These are phyloP conservation scores for Plenodomus biglobosus DNA, from an alignment of 2,329 filamentous ascomycete species.

Conservation along the genomic window DNA sequence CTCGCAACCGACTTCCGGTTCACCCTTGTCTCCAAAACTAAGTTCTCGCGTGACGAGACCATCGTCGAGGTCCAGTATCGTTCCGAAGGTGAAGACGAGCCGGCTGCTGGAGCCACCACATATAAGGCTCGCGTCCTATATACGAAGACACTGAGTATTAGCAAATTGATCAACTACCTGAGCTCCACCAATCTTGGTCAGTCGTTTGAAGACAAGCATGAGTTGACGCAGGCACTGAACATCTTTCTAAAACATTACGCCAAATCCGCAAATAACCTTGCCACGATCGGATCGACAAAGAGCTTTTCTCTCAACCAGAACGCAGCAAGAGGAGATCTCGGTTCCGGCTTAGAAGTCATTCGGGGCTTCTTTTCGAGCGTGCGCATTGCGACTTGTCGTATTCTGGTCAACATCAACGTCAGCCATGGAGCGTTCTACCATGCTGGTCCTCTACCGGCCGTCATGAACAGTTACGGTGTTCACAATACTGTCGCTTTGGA, in stretches of 20 bases:
- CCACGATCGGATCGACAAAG: constrained; percentile 55
- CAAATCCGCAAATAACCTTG: constrained; percentile 45
- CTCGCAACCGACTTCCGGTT: constrained; percentile 28
- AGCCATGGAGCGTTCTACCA: constrained; percentile 60
- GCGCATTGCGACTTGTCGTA: constrained; percentile 57
- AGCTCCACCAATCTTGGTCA: constrained; percentile 43
- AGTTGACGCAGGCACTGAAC: constrained; percentile 59
- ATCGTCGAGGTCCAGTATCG: constrained; percentile 20
- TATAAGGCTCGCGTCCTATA: constrained; percentile 20
- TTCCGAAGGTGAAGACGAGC: constrained; percentile 23
- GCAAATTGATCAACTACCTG: constrained; percentile 52
- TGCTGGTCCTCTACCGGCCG: constrained; percentile 39
- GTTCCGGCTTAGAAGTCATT: constrained; percentile 56
- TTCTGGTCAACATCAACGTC: constrained; percentile 64
- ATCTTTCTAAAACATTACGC: constrained; percentile 57
- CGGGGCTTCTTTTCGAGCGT: constrained; percentile 64
- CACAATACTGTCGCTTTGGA: constrained; percentile 25
- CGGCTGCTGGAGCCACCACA: constrained; percentile 5
- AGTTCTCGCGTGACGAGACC: constrained; percentile 14
- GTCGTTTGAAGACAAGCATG: constrained; percentile 47
- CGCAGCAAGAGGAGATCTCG: constrained; percentile 42
- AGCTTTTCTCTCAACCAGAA: constrained; percentile 44
- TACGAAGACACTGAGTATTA: constrained; percentile 15
- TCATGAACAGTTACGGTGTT: constrained; percentile 25
- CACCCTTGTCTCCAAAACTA: constrained; percentile 23